Conservation (phyloP, 768 basidiomycete genomes). For the Leccinellum albellum region DNA sequence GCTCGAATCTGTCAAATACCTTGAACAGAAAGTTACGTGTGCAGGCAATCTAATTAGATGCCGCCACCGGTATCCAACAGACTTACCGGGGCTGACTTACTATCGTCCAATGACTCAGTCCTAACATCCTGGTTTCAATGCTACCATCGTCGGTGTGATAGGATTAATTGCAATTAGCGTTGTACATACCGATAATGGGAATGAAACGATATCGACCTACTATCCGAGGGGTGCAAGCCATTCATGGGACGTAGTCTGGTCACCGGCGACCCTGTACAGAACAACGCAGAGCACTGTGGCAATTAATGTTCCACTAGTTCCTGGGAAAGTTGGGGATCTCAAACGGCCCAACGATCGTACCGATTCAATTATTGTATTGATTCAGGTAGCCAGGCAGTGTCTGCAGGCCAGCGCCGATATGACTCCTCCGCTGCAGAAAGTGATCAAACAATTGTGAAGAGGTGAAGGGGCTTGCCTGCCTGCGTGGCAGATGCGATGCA, state of each 20-base stretch:
- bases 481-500: conserved; percentile 1
- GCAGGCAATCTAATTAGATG: neutral
- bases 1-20: too few relatives aligned
- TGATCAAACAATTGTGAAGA: neutral
- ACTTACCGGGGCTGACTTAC: conserved; percentile 19
- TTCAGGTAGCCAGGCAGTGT: conserved; percentile 10
- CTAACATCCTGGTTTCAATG: too few relatives aligned
- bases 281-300: too few relatives aligned
- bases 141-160: too few relatives aligned
- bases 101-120: neutral
- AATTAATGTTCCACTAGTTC: neutral
- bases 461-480: neutral
- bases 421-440: neutral
- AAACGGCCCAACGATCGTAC: neutral
- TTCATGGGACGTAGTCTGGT: neutral
- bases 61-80: conserved; percentile 8
- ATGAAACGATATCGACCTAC: neutral
- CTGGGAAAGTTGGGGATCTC: neutral
- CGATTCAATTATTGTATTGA: conserved; percentile 5
- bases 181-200: neutral
- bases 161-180: neutral
- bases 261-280: neutral
- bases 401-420: neutral
- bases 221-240: neutral
- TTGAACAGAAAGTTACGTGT: neutral